These are phyloP conservation scores for Fusarium sp. DNA, from an alignment of 2,329 filamentous ascomycete genomes.

Conservation along the genomic window DNA sequence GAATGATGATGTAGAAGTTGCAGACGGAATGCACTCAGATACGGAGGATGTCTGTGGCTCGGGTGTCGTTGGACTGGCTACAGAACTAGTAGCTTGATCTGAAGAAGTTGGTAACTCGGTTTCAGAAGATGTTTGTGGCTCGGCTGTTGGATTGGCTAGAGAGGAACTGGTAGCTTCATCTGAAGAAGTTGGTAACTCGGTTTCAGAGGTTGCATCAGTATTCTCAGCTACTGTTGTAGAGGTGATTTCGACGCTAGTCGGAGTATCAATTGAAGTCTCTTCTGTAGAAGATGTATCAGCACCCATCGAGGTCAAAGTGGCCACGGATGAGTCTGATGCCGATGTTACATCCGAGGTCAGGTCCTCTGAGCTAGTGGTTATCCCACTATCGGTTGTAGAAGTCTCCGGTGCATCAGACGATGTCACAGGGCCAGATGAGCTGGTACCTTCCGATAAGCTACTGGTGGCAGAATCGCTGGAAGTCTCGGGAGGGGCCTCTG, in stretches of 20 bases:
- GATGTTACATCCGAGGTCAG: neutral
- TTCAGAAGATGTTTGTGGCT: neutral
- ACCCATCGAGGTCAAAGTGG: neutral
- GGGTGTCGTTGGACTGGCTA: neutral
- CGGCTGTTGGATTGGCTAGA: neutral
- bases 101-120: neutral
- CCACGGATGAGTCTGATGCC: neutral
- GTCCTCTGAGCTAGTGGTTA: too few species aligned
- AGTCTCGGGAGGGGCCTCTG: neutral
- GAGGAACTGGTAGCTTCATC: neutral
- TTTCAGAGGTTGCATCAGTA: too few species aligned
- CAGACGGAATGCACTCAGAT: constrained; percentile 4
- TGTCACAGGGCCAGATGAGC: neutral
- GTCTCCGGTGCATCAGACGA: neutral
- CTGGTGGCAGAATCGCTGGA: neutral
- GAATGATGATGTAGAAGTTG: neutral
- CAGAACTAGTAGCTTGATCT: neutral
- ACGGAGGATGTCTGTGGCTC: neutral
- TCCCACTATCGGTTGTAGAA: neutral
- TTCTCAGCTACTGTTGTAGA: neutral
- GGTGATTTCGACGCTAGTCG: neutral
- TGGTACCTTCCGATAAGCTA: neutral
- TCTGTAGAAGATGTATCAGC: neutral
- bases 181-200: neutral
- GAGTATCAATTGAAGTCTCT: neutral